These are phyloP conservation scores for Moesziomyces globuligerus DNA, from an alignment of 1,284 basidiomycete species.

Conservation along the genomic window DNA sequence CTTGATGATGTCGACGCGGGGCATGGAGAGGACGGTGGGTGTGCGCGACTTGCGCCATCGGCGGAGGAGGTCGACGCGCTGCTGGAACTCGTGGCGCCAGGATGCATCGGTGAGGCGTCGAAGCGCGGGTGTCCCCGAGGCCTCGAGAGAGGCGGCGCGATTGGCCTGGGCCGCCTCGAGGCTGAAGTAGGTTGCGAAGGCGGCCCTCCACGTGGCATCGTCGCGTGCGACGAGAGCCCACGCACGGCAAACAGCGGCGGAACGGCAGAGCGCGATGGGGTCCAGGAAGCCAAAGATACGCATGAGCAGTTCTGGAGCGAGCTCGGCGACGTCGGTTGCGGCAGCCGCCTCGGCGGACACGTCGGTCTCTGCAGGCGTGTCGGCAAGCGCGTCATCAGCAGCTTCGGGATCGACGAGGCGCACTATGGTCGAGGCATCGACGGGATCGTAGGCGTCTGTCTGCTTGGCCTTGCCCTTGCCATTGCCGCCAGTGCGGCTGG, in stretches of 20 bases:
- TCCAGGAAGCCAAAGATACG: conserved; percentile 81
- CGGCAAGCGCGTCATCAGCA: neutral
- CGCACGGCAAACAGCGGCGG: conserved; percentile 73
- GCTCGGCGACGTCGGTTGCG: conserved; percentile 58
- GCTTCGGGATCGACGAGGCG: conserved; percentile 27
- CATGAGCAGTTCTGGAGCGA: conserved; percentile 77
- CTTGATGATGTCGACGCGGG: conserved; percentile 59
- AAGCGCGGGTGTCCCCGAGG: conserved; percentile 64
- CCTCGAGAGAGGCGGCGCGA: conserved; percentile 72
- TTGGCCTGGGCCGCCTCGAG: conserved; percentile 70
- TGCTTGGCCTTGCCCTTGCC: conserved; percentile 28
- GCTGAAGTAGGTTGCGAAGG: conserved; percentile 78
- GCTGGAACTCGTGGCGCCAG: conserved; percentile 60
- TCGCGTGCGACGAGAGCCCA: conserved; percentile 77
- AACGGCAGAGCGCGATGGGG: conserved; percentile 74
- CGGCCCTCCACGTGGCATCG: conserved; percentile 84
- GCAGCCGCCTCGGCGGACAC: conserved; percentile 57
- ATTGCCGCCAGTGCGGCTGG: conserved; percentile 8
- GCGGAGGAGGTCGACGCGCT: conserved; percentile 66
- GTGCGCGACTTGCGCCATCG: conserved; percentile 78
- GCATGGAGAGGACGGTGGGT: conserved; percentile 70
- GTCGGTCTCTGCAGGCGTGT: neutral
- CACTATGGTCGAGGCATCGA: conserved; percentile 23
- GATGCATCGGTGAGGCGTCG: conserved; percentile 72
- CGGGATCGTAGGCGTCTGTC: neutral